Evolutionary conservation across 2,329 filamentous ascomycete genomes (phyloP).

Genomic region (Uncinocarpus reesii): DNA sequence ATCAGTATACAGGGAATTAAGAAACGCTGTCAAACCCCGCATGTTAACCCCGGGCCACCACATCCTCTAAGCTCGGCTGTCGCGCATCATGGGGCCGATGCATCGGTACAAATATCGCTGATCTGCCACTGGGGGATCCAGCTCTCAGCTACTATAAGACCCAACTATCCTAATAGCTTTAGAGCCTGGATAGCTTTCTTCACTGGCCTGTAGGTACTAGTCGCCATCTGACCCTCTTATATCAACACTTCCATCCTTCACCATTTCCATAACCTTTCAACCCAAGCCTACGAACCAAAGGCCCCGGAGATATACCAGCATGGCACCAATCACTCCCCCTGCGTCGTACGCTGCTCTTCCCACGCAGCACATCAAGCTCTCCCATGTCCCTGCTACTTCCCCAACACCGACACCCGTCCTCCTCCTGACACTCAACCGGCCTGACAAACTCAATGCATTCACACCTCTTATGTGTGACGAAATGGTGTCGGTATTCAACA

Average conservation of each 20-base stretch:
- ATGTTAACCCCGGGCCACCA: background rate
- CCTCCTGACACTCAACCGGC: slow-evolving; percentile 45
- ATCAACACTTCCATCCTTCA: background rate
- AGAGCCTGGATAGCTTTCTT: too few species aligned
- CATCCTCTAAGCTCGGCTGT: background rate
- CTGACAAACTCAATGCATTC: slow-evolving; percentile 50
- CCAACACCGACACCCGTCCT: slow-evolving; percentile 40
- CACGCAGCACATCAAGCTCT: slow-evolving; percentile 28
- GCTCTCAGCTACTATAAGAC: background rate
- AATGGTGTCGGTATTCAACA: slow-evolving; percentile 33
- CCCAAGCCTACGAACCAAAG: background rate
- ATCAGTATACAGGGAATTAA: too few species aligned
- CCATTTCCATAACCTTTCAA: background rate
- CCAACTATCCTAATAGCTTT: background rate
- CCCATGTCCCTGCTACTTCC: slow-evolving; percentile 37
- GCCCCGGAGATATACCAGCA: background rate
- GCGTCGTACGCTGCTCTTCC: slow-evolving; percentile 28
- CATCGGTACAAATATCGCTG: background rate
- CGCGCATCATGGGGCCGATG: too few species aligned
- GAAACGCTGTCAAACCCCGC: background rate
- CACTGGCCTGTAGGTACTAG: too few species aligned
- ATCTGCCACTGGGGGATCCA: background rate
- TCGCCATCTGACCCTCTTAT: background rate
- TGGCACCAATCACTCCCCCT: slow-evolving; percentile 19
- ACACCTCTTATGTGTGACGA: slow-evolving; percentile 43